Conservation (phyloP, 2,329 filamentous ascomycete species). For the Apiospora saccharicola region DNA sequence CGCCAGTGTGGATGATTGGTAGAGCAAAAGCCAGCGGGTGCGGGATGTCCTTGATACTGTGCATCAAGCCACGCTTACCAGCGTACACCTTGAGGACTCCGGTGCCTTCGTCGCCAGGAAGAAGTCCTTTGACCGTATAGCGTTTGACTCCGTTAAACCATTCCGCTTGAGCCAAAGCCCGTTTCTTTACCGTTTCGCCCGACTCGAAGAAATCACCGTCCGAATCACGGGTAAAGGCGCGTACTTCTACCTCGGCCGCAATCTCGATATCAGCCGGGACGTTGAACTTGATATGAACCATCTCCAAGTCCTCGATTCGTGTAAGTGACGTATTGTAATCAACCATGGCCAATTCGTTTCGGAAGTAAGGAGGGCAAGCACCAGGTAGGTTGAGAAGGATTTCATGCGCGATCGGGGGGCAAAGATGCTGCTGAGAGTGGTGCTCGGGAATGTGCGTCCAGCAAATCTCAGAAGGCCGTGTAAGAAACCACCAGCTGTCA, state of each 20-base stretch:
- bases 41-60: conserved; percentile 95
- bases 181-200: conserved; percentile 84
- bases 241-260: conserved; percentile 89
- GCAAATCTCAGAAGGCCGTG: conserved; percentile 86
- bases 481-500: conserved; percentile 94
- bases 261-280: conserved; percentile 92
- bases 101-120: conserved; percentile 90
- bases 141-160: conserved; percentile 89
- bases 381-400: conserved; percentile 86
- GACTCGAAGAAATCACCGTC: conserved; percentile 96
- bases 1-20: conserved; percentile 88
- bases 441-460: conserved; percentile 94
- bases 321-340: conserved; percentile 91
- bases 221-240: conserved; percentile 78
- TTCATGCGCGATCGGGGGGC: conserved; percentile 85
- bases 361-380: conserved; percentile 88
- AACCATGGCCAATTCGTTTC: conserved; percentile 77
- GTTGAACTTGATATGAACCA: conserved; percentile 87
- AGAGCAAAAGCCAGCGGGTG: conserved; percentile 88
- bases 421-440: conserved; percentile 90
- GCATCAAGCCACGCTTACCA: conserved; percentile 94
- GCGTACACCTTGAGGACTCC: conserved; percentile 91
- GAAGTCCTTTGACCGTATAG: conserved; percentile 89
- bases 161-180: conserved; percentile 87
- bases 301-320: conserved; percentile 89